A percentile compares a stretch with the other conserved stretches of the same genome.
Evolutionary conservation across 129 eudicot species (phyloP).

Genomic region (Scalesia atractyloides): DNA sequence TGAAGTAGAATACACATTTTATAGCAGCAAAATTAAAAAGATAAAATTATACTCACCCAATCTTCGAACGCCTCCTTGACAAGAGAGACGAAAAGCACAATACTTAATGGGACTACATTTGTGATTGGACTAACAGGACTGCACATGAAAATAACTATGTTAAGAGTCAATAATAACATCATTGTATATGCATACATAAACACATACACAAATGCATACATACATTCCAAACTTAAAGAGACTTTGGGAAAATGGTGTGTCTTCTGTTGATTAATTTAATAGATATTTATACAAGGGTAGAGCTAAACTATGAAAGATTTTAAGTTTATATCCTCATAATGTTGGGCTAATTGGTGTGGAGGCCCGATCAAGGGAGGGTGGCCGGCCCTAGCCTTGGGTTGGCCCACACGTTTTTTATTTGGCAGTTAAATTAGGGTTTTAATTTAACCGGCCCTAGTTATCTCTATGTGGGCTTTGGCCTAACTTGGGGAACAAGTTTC

Average conservation of each 20-base stretch:
- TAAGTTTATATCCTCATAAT: neutral
- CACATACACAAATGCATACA: neutral
- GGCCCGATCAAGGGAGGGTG: no score
- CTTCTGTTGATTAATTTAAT: neutral
- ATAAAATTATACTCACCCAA: slow-evolving; percentile 62
- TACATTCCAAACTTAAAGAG: neutral
- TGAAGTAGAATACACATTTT: slow-evolving; percentile 7
- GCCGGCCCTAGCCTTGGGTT: no score
- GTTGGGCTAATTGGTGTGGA: no score
- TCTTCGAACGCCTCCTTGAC: slow-evolving; percentile 97
- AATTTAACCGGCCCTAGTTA: no score
- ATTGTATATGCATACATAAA: neutral
- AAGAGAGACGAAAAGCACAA: slow-evolving; percentile 93
- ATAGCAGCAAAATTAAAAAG: neutral
- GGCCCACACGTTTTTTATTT: no score
- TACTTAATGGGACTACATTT: slow-evolving; percentile 76
- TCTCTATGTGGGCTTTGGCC: no score
- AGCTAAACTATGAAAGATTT: neutral
- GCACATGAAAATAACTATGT: slow-evolving; percentile 45
- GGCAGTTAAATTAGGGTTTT: no score
- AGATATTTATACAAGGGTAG: neutral
- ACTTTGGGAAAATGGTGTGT: neutral
- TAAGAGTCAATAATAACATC: slow-evolving; percentile 17
- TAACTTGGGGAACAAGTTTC: no score
- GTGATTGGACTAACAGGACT: slow-evolving; percentile 98